Base-by-base conservation (phyloP, 768 basidiomycete genomes). In the Pleurotus eryngii region DNA sequence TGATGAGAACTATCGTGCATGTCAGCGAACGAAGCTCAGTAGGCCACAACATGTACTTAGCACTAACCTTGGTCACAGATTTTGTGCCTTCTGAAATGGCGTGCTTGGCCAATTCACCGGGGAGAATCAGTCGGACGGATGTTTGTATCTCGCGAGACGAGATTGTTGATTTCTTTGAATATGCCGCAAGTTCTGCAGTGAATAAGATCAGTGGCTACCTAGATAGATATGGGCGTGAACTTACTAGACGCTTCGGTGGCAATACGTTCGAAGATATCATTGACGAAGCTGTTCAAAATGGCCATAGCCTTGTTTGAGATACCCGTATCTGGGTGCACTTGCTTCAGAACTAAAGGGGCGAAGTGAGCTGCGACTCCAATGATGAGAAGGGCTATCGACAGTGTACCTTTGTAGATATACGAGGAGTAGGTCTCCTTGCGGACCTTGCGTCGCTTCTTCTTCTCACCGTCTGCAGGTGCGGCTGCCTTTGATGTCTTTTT, bases 271-370 rank as follows among this genome's bases (percentile, higher is more conserved):
- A 93, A 94, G 63, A 93, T 96, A 65, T 97, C 94, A 67, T 95
- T 95, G 67, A 97, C 94, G 69, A 97, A 97, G 57, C 89, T 92
- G 81, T 96, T 96, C 57, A 97, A 75, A 69, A 97, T 95, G 59
- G 93, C 90, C 92, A 96, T 95, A 18, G 93, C 94, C 81, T 96
- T 96, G 86, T 97, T 98, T 56, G 95, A 95, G 78, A 98, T 98
- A 87, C 95, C 96, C 50, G 93, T 98, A 69, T 98, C 96, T 51
- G 95, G 94, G 80, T 98, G 96, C 59, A 98, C 95, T 78, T 98
- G 94, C 76, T 92, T 94, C 60, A 96, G 84, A 65, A 95, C 94
- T 93, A 56, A 27, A 27, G 46, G n/a, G 58, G 26, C 8, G 5
- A 48, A 49, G 40, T 18, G 46, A 46, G 43, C 12, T 8, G 27